Conservation (phyloP, 2,329 filamentous ascomycete species). For the Furcasterigmium furcatum region DNA sequence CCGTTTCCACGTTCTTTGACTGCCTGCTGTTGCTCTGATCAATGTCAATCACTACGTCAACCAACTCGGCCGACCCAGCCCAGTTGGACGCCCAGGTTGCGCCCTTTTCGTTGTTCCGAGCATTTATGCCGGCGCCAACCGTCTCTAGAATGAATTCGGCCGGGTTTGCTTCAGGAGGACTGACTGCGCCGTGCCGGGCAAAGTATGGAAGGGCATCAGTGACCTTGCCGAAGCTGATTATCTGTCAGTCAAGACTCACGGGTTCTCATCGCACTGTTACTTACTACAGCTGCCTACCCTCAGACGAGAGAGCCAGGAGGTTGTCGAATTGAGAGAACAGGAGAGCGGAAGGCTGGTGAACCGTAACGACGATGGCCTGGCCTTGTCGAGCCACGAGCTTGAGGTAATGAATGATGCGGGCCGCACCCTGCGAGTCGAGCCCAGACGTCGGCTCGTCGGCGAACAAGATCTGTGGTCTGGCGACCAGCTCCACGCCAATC, state of each 20-base stretch:
- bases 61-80: conserved; percentile 59
- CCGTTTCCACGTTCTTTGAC: conserved; percentile 39
- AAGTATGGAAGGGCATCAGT: conserved; percentile 64
- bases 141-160: conserved; percentile 73
- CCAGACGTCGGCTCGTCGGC: conserved; percentile 62
- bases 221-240: conserved; percentile 64
- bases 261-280: too few relatives aligned
- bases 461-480: conserved; percentile 58
- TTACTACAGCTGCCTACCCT: too few relatives aligned
- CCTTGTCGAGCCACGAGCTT: conserved; percentile 63
- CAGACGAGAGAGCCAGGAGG: conserved; percentile 60
- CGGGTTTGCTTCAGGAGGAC: conserved; percentile 61
- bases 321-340: conserved; percentile 66
- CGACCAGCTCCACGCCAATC: conserved; percentile 60
- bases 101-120: too few relatives aligned
- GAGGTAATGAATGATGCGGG: conserved; percentile 62
- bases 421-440: conserved; percentile 67
- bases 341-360: conserved; percentile 67
- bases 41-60: conserved; percentile 57
- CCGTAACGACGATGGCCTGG: conserved; percentile 66
- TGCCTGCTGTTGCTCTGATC: conserved; percentile 3
- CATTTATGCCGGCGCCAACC: conserved; percentile 45
- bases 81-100: conserved; percentile 69
- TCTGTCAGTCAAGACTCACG: too few relatives aligned
- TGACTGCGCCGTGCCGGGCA: conserved; percentile 60